Base-by-base conservation (phyloP, 306 rosid genomes). In the Comarum palustre region DNA sequence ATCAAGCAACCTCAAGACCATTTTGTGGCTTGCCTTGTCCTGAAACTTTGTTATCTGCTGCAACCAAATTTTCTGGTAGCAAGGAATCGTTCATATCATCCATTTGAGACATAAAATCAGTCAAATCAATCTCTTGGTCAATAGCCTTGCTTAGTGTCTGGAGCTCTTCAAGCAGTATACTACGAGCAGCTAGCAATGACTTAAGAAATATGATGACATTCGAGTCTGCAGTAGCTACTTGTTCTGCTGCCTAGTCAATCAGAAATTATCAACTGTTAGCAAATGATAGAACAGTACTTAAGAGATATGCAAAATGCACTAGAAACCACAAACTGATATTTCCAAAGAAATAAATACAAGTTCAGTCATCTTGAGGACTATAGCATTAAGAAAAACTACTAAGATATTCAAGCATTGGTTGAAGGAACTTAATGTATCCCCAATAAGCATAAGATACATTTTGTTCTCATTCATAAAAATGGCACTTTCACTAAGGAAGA, bases 21-120 rank as follows among this genome's bases (percentile, higher is more conserved):
- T 82, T 87, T 73, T 80, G 91, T 81, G 85, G 89, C 86, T 87
- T 89, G 90, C 84, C 91, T 79, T 82, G 87, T 86, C 86, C 86
- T 43, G 86, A 75, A 82, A 77, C 83, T 50, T 75, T 72, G 22
- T 78, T 76, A 75, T 78, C 73, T 75, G 66, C 54, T 22, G 75
- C 69, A 83, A 75, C 83, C n/a, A 19, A 68, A 77, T 75, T 86
- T 47, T 64, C 85, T 81, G 46, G 86, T 66, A 59, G 77, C 52
- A 75, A 69, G 71, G 76, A 81, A 79, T 77, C 69, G 58, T 85
- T 82, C 55, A 24, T 82, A 74, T 87, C 78, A 77, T 83, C 89
- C 86, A 89, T 85, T 71, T 79, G 74, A 69, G 90, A 84, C 70
- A 83, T 82, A 81, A 90, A 86, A 66, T 89, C 92, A 68, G 88